Conservation (phyloP, 345 rosid genomes). For the Reutealis trisperma region DNA sequence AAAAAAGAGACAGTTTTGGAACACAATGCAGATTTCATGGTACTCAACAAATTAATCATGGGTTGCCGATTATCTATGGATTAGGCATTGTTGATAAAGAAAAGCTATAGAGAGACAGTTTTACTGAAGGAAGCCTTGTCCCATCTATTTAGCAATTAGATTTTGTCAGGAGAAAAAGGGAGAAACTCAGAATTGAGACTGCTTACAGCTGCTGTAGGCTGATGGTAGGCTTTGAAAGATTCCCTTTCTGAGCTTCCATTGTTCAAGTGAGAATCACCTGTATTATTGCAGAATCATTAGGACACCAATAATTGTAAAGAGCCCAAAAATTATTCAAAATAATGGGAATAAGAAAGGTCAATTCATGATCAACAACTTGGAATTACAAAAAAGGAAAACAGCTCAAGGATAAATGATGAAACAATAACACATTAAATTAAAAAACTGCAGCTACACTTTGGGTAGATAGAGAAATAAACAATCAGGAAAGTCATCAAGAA, state of each 20-base stretch:
- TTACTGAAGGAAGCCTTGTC: not conserved
- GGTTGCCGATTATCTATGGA: not conserved
- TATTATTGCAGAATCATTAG: conserved; percentile 26
- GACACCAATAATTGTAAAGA: not conserved
- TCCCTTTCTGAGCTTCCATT: conserved; percentile 40
- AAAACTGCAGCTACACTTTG: not conserved
- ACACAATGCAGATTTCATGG: not conserved
- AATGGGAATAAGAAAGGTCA: not conserved
- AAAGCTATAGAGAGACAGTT: not conserved
- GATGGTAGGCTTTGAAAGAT: conserved; percentile 39
- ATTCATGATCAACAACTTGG: not conserved
- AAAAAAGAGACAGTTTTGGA: not conserved
- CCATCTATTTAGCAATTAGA: not conserved
- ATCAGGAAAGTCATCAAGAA: conserved; percentile 8
- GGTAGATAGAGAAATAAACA: not conserved
- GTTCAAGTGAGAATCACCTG: conserved; percentile 57
- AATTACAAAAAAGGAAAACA: not conserved
- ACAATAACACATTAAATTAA: not conserved
- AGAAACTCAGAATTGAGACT: conserved; percentile 1
- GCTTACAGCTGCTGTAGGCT: conserved; percentile 47
- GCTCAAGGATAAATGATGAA: not conserved
- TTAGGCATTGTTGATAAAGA: not conserved
- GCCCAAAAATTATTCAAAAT: conserved; percentile 2
- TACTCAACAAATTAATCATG: not conserved
- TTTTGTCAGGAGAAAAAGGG: not conserved